These are phyloP conservation scores for Aspergillus clavatus DNA, from an alignment of 2,329 filamentous ascomycete genomes.

Conservation along the genomic window DNA sequence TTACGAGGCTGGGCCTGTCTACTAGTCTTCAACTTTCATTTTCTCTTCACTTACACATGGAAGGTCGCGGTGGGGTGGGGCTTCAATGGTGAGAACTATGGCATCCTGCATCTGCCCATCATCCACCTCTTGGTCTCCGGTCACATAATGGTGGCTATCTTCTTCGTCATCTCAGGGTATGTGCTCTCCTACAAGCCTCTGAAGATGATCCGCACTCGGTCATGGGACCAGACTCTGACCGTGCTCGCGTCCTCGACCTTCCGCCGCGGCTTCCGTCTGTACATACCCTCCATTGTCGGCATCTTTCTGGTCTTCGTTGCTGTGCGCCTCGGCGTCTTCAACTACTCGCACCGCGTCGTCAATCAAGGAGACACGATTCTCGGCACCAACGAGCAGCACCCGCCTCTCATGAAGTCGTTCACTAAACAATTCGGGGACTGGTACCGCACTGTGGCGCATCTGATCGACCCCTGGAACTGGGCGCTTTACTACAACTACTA, in stretches of 20 bases:
- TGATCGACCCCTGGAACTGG: constrained; percentile 39
- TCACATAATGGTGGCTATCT: constrained; percentile 46
- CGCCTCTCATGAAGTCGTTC: constrained; percentile 32
- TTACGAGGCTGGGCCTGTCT: constrained; percentile 42
- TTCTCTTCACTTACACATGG: constrained; percentile 43
- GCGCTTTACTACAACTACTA: constrained; percentile 40
- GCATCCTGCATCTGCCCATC: constrained; percentile 39
- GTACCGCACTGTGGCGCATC: constrained; percentile 29
- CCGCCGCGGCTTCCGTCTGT: constrained; percentile 40
- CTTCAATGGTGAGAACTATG: constrained; percentile 38
- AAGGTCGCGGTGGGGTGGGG: constrained; percentile 38
- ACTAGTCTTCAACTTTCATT: constrained; percentile 46
- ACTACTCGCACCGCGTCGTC: constrained; percentile 35
- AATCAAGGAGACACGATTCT: constrained; percentile 35
- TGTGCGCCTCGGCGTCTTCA: constrained; percentile 39
- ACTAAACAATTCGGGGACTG: constrained; percentile 35
- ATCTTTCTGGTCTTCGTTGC: constrained; percentile 40
- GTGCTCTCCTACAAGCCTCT: constrained; percentile 43
- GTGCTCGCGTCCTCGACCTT: constrained; percentile 42
- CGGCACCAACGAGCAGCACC: constrained; percentile 42
- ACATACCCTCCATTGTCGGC: constrained; percentile 39
- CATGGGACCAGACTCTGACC: constrained; percentile 38
- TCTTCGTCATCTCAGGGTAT: constrained; percentile 48
- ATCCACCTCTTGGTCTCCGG: constrained; percentile 42
- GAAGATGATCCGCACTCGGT: constrained; percentile 34